Percentiles rank a stretch among this genome's conserved stretches.
Conservation (phyloP, 2,329 filamentous ascomycete species). For the Fusarium falciforme region DNA sequence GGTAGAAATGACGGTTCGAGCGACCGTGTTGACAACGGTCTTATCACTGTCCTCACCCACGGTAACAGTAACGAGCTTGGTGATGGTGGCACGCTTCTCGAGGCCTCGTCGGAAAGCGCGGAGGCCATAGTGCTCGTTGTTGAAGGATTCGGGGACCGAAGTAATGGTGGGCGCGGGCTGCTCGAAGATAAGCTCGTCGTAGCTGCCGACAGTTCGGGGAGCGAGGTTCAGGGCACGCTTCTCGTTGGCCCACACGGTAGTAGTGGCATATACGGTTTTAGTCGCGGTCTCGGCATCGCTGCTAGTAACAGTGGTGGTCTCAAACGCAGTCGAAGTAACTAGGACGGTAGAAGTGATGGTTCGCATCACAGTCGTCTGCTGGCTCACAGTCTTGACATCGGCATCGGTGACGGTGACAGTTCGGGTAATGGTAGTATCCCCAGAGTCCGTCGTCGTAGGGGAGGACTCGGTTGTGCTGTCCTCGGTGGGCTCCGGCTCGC, state of each 20-base stretch:
- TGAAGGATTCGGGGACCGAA: slow-evolving; percentile 22
- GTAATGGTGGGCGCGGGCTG: slow-evolving; percentile 34
- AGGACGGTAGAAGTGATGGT: slow-evolving; percentile 48
- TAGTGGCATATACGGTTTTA: slow-evolving; percentile 49
- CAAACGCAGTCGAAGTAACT: slow-evolving; percentile 50
- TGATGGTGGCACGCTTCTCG: slow-evolving; percentile 51
- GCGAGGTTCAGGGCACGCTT: slow-evolving; percentile 49
- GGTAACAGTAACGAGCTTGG: slow-evolving; percentile 48
- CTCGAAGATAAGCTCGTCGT: slow-evolving; percentile 18
- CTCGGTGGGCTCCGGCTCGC: neutral
- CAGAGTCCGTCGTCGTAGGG: slow-evolving; percentile 4
- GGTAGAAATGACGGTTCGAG: slow-evolving; percentile 48
- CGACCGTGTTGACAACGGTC: slow-evolving; percentile 45
- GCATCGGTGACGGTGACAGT: slow-evolving; percentile 48
- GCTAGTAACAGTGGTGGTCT: slow-evolving; percentile 52
- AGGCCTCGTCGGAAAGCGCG: slow-evolving; percentile 39
- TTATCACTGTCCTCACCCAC: slow-evolving; percentile 36
- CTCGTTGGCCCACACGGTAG: slow-evolving; percentile 48
- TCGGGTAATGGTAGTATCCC: slow-evolving; percentile 45
- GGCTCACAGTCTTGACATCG: slow-evolving; percentile 43
- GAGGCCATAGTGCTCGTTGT: slow-evolving; percentile 30
- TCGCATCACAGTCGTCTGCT: slow-evolving; percentile 45
- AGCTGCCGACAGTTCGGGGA: slow-evolving; percentile 39
- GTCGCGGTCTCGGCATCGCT: slow-evolving; percentile 51
- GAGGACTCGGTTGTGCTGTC: slow-evolving; percentile 1